These are phyloP conservation scores for Amauroascus verrucosus DNA, from an alignment of 2,329 filamentous ascomycete species.

Conservation along the genomic window DNA sequence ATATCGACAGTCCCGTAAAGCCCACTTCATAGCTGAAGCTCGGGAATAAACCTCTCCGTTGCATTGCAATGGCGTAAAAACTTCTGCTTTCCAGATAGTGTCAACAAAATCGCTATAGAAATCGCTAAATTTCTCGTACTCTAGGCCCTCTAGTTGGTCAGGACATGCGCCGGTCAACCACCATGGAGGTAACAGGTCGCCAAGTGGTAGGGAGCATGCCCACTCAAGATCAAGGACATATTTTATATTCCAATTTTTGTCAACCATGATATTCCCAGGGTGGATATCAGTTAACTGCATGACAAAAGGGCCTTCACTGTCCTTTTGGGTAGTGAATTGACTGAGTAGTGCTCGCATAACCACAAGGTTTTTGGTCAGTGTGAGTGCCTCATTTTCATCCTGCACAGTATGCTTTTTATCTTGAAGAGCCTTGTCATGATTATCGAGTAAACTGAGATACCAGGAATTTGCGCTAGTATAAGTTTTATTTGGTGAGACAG, in stretches of 20 bases:
- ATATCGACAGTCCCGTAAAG: conserved; percentile 6
- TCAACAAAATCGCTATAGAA: not conserved
- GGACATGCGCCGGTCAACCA: conserved; percentile 19
- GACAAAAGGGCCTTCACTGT: not conserved
- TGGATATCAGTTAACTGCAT: not conserved
- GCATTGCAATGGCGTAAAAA: conserved; percentile 2
- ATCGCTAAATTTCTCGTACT: not conserved
- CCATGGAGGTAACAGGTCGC: conserved; percentile 21
- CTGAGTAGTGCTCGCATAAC: conserved; percentile 17
- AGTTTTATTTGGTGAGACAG: conserved; percentile 18
- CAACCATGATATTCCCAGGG: not conserved
- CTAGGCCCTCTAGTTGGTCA: not conserved
- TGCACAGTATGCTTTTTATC: conserved; percentile 13
- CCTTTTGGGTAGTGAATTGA: conserved; percentile 19
- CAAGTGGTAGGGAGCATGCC: conserved; percentile 23
- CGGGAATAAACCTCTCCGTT: not conserved
- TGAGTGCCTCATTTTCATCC: not conserved
- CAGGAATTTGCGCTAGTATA: conserved; percentile 19
- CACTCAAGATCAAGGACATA: conserved; percentile 9
- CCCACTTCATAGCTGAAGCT: not conserved
- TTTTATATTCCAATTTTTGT: conserved; percentile 7
- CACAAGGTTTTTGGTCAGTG: not conserved
- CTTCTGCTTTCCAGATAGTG: not conserved
- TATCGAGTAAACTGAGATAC: conserved; percentile 18
- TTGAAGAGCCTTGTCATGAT: conserved; percentile 19